phyloP scores from a whole-genome alignment of 768 basidiomycete genomes.

The Leccinellum luteum region DNA sequence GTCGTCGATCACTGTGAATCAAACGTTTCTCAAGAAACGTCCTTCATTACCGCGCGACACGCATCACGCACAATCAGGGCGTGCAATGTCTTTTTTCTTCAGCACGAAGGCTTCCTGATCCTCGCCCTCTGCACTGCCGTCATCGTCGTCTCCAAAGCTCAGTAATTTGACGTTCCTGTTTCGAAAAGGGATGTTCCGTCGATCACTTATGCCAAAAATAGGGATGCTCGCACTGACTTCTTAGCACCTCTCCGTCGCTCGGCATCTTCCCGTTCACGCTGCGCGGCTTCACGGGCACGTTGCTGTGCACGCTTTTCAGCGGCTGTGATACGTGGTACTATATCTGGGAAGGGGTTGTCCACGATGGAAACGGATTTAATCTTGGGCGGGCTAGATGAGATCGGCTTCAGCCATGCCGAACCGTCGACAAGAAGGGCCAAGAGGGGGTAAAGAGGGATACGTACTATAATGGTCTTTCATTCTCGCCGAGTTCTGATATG shows the following conservation, averaged over 20 bases:
- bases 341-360: slow-evolving; percentile 94
- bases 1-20: slow-evolving; percentile 25
- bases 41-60: not conserved
- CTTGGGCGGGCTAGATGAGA: slow-evolving; percentile 73
- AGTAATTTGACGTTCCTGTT: slow-evolving; percentile 82
- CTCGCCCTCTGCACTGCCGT: slow-evolving; percentile 57
- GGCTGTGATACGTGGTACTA: slow-evolving; percentile 94
- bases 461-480: slow-evolving; percentile 80
- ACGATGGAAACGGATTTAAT: slow-evolving; percentile 82
- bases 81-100: slow-evolving; percentile 79
- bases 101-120: slow-evolving; percentile 51
- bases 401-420: not conserved
- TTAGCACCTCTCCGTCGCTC: slow-evolving; percentile 75
- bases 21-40: not conserved
- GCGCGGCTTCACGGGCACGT: slow-evolving; percentile 71
- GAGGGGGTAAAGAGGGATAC: slow-evolving; percentile 24
- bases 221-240: slow-evolving; percentile 55
- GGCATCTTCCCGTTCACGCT: slow-evolving; percentile 75
- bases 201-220: not conserved
- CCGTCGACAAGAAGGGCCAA: not conserved
- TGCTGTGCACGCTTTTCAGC: slow-evolving; percentile 86
- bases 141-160: slow-evolving; percentile 81
- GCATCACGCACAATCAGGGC: slow-evolving; percentile 73
- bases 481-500: slow-evolving; percentile 61
- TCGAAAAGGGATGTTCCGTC: not conserved